Evolutionary conservation across 2,329 filamentous ascomycete genomes (phyloP).

Genomic region (Alternaria arbusti): DNA sequence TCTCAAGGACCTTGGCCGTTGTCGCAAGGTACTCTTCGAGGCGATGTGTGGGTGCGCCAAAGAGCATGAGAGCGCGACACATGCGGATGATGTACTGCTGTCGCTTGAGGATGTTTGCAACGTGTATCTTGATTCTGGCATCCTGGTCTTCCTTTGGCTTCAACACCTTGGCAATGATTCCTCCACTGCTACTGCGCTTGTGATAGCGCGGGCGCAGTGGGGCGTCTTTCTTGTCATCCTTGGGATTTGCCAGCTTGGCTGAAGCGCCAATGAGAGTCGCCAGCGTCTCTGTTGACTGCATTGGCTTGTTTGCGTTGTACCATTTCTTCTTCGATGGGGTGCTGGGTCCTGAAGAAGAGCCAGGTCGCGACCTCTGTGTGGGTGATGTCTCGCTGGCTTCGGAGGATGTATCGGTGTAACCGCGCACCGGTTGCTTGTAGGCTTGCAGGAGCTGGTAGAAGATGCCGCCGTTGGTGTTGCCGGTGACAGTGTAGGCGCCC

Average conservation of each 20-base stretch:
- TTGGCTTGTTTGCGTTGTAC: constrained; percentile 37
- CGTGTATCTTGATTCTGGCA: constrained; percentile 64
- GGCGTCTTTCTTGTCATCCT: constrained; percentile 24
- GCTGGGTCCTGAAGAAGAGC: constrained; percentile 30
- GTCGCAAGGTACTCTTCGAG: constrained; percentile 90
- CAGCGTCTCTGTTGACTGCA: constrained; percentile 38
- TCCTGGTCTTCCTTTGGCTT: constrained; percentile 54
- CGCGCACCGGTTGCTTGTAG: constrained; percentile 33
- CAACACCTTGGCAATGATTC: constrained; percentile 33
- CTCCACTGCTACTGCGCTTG: constrained; percentile 31
- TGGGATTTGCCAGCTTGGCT: constrained; percentile 37
- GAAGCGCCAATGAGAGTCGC: constrained; percentile 40
- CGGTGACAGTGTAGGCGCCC: constrained; percentile 32
- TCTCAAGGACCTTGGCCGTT: constrained; percentile 82
- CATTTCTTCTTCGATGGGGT: constrained; percentile 39
- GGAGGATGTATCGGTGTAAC: constrained; percentile 19
- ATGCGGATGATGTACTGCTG: constrained; percentile 87
- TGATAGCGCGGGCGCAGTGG: constrained; percentile 22
- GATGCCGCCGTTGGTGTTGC: constrained; percentile 37
- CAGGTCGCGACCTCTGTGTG: constrained; percentile 6
- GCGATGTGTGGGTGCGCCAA: constrained; percentile 87
- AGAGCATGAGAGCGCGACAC: constrained; percentile 84
- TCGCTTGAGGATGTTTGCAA: constrained; percentile 73
- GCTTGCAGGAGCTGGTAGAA: constrained; percentile 43
- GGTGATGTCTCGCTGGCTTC: constrained; percentile 26